phyloP scores from a whole-genome alignment of 768 basidiomycete species.

The Podaxis sp. region DNA sequence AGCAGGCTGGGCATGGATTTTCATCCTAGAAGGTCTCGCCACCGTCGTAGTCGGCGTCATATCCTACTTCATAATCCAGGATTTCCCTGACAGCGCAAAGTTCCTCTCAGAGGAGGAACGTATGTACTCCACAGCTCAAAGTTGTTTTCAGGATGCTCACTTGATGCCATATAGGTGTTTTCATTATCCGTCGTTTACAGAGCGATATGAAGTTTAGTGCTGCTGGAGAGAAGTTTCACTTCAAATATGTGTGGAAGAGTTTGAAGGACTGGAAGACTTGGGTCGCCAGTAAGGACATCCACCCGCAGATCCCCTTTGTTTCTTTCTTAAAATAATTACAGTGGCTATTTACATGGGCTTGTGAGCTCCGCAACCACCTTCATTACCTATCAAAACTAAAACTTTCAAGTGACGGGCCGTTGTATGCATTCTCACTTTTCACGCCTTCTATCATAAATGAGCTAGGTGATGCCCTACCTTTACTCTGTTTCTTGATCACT shows the following conservation, averaged over 20 bases:
- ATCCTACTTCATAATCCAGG: slow-evolving; percentile 74
- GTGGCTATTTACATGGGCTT: slow-evolving; percentile 76
- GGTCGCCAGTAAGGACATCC: slow-evolving; percentile 52
- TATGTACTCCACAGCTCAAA: slow-evolving; percentile 24
- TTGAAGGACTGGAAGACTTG: slow-evolving; percentile 75
- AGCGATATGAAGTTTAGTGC: slow-evolving; percentile 68
- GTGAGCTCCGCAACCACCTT: slow-evolving; percentile 33
- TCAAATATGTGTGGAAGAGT: slow-evolving; percentile 57
- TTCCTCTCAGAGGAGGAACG: slow-evolving; percentile 69
- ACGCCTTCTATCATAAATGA: slow-evolving; percentile 53
- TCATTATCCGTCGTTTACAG: slow-evolving; percentile 64
- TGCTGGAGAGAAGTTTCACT: slow-evolving; percentile 55
- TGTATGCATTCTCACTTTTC: slow-evolving; percentile 56
- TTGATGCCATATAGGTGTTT: slow-evolving; percentile 41
- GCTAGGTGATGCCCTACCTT: slow-evolving; percentile 30
- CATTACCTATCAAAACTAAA: slow-evolving; percentile 9
- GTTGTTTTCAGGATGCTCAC: background rate
- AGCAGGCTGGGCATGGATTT: slow-evolving; percentile 66
- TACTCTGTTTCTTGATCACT: background rate
- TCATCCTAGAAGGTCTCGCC: slow-evolving; percentile 71
- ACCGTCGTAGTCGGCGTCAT: slow-evolving; percentile 59
- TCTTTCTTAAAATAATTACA: slow-evolving; percentile 22
- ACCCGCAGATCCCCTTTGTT: background rate
- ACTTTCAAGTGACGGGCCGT: slow-evolving; percentile 48
- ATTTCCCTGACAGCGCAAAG: slow-evolving; percentile 75